Base-by-base conservation (phyloP, 441 rosid species). In the Euphorbia celastroides region DNA sequence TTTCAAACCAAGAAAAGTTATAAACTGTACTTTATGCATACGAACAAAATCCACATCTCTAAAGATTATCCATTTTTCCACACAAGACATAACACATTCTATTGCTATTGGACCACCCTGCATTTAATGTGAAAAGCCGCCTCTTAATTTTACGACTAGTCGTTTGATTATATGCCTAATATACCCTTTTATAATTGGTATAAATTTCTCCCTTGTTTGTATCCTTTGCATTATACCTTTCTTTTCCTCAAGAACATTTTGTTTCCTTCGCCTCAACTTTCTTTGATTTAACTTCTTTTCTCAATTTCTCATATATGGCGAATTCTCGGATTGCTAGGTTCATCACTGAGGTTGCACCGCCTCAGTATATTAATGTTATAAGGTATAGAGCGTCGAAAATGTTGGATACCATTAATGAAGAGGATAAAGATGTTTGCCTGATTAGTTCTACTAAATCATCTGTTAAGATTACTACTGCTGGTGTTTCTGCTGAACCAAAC, bases 371-470 rank as follows among this genome's bases (percentile, higher is more conserved):
- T 54, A 82, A 69, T 60, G 95, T 93, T 66, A 83, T 86, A 79
- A 86, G 99, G 78, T 83, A 65, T 23, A 77, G 92, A 77, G 76
- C 92, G 32, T 77, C 84, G 19, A 88, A 83, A 77, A 81, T 87
- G 84, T 42, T 91, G 64, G 99, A 93, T 71, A 91, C 99, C 5
- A 90, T 93, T 46, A 83, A 71, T 57, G 98, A 93, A 77, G 97
- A 93, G 61, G 98, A 88, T 36, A 78, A 78, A 57, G 86, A 85
- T 65, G 80, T 41, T 5, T n/a, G 55, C 31, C 64, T 56, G 7
- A 66, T 57, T 65, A 79, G 77, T 14, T 44, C 82, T 67, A 64
- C 75, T 0, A 74, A 25, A 61, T 46, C 71, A 52, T 60, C 81
- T 46, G 10, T 67, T 57, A 61, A 70, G 1, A 11, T 60, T 2